phyloP scores from a whole-genome alignment of 352 stramenopile species.

The Globisporangium canariense region DNA sequence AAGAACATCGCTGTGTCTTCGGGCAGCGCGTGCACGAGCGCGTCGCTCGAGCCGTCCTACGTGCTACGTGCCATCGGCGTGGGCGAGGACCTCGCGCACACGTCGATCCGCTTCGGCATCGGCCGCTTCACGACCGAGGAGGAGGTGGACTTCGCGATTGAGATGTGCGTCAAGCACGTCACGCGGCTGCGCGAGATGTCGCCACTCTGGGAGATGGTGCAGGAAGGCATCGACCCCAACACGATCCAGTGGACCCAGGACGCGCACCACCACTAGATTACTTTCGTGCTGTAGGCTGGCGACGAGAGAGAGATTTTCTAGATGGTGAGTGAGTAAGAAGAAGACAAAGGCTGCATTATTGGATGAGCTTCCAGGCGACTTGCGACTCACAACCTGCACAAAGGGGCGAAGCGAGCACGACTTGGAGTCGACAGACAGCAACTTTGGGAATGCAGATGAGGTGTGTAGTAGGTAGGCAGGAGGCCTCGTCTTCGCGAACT shows the following conservation, averaged over 20 bases:
- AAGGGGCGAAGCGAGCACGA: too few species aligned
- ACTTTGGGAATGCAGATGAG: too few species aligned
- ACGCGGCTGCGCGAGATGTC: constrained; percentile 97
- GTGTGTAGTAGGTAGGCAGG: too few species aligned
- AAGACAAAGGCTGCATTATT: too few species aligned
- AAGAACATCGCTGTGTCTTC: constrained; percentile 98
- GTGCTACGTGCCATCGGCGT: constrained; percentile 98
- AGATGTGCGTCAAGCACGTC: constrained; percentile 95
- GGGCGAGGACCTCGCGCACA: constrained; percentile 98
- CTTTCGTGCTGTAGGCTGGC: too few species aligned
- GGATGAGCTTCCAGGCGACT: too few species aligned
- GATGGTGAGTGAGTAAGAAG: too few species aligned
- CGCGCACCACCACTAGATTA: constrained; percentile 45
- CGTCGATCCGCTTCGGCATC: constrained; percentile 97
- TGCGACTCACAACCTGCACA: too few species aligned
- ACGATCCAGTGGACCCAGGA: constrained; percentile 99
- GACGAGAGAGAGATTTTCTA: too few species aligned
- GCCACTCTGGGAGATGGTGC: constrained; percentile 99
- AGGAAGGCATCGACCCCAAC: constrained; percentile 99
- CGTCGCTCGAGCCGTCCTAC: constrained; percentile 96
- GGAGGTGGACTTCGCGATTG: constrained; percentile 96
- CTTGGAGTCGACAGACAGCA: too few species aligned
- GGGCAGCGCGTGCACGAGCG: constrained; percentile 18
- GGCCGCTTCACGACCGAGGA: constrained; percentile 98
- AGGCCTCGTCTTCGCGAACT: too few species aligned